Conservation (phyloP, 192 early-diverging fungal genomes). For the Allomyces macrogynus region DNA sequence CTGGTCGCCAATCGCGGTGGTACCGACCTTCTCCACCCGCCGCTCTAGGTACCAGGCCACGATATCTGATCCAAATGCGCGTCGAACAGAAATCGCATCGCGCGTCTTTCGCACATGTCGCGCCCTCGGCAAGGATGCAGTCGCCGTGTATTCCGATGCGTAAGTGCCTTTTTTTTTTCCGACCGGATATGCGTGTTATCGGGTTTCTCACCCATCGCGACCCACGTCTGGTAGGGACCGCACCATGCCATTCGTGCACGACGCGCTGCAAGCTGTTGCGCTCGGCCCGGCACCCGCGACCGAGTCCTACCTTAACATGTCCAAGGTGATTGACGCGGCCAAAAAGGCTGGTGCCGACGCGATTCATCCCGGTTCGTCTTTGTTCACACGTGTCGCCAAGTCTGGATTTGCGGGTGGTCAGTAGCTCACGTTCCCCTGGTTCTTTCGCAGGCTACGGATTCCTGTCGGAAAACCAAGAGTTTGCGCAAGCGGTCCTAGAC, state of each 20-base stretch:
- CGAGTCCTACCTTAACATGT: conserved; percentile 28
- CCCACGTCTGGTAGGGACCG: conserved; percentile 15
- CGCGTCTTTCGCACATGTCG: conserved; percentile 44
- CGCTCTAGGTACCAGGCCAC: too few relatives aligned
- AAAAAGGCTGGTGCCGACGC: conserved; percentile 26
- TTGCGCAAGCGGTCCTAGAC: conserved; percentile 22
- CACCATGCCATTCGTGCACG: conserved; percentile 23
- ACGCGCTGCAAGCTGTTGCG: conserved; percentile 32
- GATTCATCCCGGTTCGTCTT: conserved; percentile 23
- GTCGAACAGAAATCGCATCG: conserved; percentile 35
- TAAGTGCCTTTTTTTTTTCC: conserved; percentile 6
- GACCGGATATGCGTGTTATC: not conserved
- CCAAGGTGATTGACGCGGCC: conserved; percentile 29
- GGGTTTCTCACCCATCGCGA: not conserved
- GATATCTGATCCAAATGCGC: too few relatives aligned
- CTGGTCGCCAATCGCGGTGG: conserved; percentile 56
- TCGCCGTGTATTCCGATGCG: conserved; percentile 46
- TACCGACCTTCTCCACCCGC: too few relatives aligned
- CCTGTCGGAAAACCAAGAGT: conserved; percentile 37
- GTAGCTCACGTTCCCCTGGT: too few relatives aligned
- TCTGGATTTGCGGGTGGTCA: too few relatives aligned
- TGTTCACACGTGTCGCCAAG: too few relatives aligned
- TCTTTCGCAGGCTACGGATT: conserved; percentile 27
- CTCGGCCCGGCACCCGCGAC: conserved; percentile 28
- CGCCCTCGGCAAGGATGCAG: conserved; percentile 37